Conservation (phyloP, 169 alveolate species). For the Plasmodium cynomolgi region DNA sequence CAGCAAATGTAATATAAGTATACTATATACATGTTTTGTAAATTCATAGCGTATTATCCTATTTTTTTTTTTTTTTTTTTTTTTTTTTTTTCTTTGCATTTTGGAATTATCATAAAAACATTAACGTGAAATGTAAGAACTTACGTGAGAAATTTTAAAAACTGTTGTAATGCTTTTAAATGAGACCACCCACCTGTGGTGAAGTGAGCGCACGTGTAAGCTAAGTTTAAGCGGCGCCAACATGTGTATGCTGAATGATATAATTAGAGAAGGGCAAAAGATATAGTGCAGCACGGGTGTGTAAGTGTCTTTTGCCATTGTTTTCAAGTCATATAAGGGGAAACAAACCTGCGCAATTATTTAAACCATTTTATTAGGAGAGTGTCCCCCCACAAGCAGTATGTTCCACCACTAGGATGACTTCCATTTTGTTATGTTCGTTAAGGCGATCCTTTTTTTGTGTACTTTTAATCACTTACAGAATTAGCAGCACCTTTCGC, state of each 20-base stretch:
- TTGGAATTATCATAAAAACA: not conserved
- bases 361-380: not conserved
- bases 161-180: not conserved
- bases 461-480: not conserved
- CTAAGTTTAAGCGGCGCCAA: not conserved
- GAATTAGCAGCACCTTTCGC: not conserved
- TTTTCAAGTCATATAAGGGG: not conserved
- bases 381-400: not conserved
- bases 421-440: not conserved
- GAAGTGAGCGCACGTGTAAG: not conserved
- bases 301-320: not conserved
- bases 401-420: not conserved
- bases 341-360: not conserved
- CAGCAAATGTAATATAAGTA: not conserved
- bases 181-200: not conserved
- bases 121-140: not conserved
- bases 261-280: not conserved
- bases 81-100: not conserved
- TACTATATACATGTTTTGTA: not conserved
- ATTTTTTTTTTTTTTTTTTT: constrained; percentile 7
- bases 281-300: not conserved
- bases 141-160: not conserved
- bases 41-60: not conserved
- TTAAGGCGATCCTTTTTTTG: not conserved
- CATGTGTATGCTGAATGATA: not conserved